Conservation (phyloP, 192 early-diverging fungal species). For the Spizellomyces punctatus region DNA sequence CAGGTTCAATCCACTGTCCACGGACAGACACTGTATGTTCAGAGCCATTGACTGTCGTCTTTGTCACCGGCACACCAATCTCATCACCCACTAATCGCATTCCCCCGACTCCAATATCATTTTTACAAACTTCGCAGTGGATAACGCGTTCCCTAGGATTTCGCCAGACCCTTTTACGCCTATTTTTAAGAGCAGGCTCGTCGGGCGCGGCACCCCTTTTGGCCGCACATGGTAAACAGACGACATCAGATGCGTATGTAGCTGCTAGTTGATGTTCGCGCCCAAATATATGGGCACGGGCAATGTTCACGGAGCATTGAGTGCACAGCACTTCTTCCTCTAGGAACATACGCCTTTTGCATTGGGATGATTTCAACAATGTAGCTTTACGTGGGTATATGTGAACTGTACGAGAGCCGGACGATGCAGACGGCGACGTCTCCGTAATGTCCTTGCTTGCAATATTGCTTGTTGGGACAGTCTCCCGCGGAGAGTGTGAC, state of each 20-base stretch:
- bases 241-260: neutral
- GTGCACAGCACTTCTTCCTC: neutral
- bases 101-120: constrained; percentile 22
- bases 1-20: constrained; percentile 3
- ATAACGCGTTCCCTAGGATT: constrained; percentile 12
- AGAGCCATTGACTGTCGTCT: neutral
- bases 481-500: no score
- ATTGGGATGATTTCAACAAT: no score
- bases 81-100: neutral
- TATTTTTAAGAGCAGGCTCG: neutral
- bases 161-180: constrained; percentile 13
- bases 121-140: constrained; percentile 32
- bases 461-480: no score
- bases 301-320: neutral
- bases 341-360: neutral
- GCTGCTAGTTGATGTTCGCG: neutral
- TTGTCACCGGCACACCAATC: neutral
- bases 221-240: neutral
- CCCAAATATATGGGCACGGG: neutral
- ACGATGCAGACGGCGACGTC: no score
- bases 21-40: neutral
- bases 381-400: no score
- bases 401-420: no score
- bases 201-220: neutral
- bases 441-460: no score